Conservation (phyloP, 2,329 filamentous ascomycete species). For the Talaromyces sp. region DNA sequence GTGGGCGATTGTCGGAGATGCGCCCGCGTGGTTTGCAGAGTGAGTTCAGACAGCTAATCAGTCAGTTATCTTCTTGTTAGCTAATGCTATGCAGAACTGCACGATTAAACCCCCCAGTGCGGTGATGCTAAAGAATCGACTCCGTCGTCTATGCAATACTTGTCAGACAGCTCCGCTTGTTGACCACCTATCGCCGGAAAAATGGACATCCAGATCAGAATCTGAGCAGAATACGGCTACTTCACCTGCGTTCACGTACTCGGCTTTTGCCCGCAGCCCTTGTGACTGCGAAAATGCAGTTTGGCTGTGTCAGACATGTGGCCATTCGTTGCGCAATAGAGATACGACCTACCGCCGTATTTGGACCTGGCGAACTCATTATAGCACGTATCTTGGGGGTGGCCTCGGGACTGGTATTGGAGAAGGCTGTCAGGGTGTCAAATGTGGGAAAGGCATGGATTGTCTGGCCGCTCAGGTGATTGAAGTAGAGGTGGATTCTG, state of each 20-base stretch:
- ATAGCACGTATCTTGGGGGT: slow-evolving; percentile 68
- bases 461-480: slow-evolving; percentile 74
- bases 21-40: slow-evolving; percentile 71
- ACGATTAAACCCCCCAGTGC: slow-evolving; percentile 73
- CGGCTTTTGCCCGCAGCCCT: slow-evolving; percentile 47
- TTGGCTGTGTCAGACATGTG: slow-evolving; percentile 84
- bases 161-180: slow-evolving; percentile 67
- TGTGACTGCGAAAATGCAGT: slow-evolving; percentile 57
- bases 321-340: slow-evolving; percentile 57
- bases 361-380: slow-evolving; percentile 86
- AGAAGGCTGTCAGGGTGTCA: slow-evolving; percentile 80
- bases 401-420: slow-evolving; percentile 82
- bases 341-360: slow-evolving; percentile 60
- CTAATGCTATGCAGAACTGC: slow-evolving; percentile 62
- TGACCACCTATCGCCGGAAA: slow-evolving; percentile 21
- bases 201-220: neutral
- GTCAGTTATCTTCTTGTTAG: neutral
- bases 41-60: slow-evolving; percentile 28
- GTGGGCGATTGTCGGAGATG: slow-evolving; percentile 79
- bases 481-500: slow-evolving; percentile 80
- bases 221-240: neutral
- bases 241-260: slow-evolving; percentile 41
- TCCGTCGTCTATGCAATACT: slow-evolving; percentile 72
- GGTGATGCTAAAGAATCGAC: slow-evolving; percentile 63
- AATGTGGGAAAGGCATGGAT: slow-evolving; percentile 70